Evolutionary conservation across 2,329 filamentous ascomycete species (phyloP).

Genomic region (Fusarium nematophilum): DNA sequence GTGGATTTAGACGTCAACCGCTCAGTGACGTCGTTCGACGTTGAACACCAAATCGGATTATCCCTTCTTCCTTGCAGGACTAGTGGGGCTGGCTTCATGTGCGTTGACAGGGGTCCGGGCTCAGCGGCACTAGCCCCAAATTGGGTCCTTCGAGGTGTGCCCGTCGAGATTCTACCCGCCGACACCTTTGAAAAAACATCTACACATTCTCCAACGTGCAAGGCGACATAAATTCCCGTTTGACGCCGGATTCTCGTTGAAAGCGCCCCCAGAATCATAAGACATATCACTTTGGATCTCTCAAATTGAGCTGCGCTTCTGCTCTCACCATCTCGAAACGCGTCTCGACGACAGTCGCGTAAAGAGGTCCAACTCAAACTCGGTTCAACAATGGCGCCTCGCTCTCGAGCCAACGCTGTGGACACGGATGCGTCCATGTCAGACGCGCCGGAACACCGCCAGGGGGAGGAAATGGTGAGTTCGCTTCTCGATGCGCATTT

Average conservation of each 20-base stretch:
- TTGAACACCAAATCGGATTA: constrained; percentile 35
- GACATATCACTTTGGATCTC: neutral
- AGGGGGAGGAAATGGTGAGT: constrained; percentile 63
- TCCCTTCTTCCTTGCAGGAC: constrained; percentile 40
- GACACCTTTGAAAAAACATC: constrained; percentile 49
- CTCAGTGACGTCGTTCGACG: constrained; percentile 39
- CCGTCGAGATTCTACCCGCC: constrained; percentile 49
- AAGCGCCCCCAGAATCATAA: constrained; percentile 3
- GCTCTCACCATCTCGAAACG: constrained; percentile 49
- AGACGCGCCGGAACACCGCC: constrained; percentile 63
- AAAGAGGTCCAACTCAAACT: constrained; percentile 54
- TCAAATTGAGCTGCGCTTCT: constrained; percentile 21
- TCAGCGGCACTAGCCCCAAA: constrained; percentile 48
- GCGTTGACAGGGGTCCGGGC: constrained; percentile 36
- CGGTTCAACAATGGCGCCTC: constrained; percentile 63
- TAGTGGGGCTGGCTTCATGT: constrained; percentile 34
- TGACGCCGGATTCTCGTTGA: constrained; percentile 12
- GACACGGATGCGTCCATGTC: constrained; percentile 73
- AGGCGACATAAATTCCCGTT: constrained; percentile 23
- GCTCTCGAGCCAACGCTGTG: constrained; percentile 63
- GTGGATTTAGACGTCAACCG: neutral
- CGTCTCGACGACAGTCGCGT: constrained; percentile 65
- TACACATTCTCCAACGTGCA: constrained; percentile 31
- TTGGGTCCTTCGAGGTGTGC: constrained; percentile 48
- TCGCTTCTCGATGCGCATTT: neutral